Evolutionary conservation across 2,329 filamentous ascomycete genomes (phyloP).

Genomic region (Chlorencoelia australis): DNA sequence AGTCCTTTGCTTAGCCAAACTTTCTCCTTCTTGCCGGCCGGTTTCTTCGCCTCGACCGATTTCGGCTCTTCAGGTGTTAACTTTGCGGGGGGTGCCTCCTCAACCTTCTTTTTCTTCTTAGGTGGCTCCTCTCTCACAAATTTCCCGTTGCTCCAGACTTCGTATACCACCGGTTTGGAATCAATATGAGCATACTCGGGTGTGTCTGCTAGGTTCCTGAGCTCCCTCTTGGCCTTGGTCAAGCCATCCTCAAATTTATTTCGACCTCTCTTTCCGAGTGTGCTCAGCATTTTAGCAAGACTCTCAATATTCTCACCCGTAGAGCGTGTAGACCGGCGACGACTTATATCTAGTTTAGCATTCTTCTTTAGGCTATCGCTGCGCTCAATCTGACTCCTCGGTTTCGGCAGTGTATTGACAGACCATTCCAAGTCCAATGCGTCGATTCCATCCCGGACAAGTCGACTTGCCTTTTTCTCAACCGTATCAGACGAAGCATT

Average conservation of each 20-base stretch:
- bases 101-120: conserved; percentile 27
- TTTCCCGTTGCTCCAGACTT: conserved; percentile 57
- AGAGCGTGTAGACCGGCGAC: conserved; percentile 32
- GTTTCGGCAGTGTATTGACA: conserved; percentile 30
- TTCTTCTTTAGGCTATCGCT: conserved; percentile 23
- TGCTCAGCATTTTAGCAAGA: conserved; percentile 38
- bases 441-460: conserved; percentile 34
- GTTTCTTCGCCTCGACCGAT: conserved; percentile 9
- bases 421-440: conserved; percentile 38
- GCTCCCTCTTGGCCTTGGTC: conserved; percentile 43
- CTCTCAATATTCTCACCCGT: conserved; percentile 33
- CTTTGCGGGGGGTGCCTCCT: conserved; percentile 24
- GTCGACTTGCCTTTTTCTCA: conserved; percentile 21
- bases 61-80: conserved; percentile 1
- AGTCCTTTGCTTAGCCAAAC: conserved; percentile 69
- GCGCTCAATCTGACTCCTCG: conserved; percentile 20
- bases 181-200: conserved; percentile 53
- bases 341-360: conserved; percentile 22
- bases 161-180: conserved; percentile 44
- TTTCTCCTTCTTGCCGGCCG: conserved; percentile 22
- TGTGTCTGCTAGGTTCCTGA: conserved; percentile 50
- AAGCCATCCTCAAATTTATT: conserved; percentile 37
- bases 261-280: conserved; percentile 50
- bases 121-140: conserved; percentile 35
- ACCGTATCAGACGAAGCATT: conserved; percentile 18